Base-by-base conservation (phyloP, 352 stramenopile species). In the Globisporangium alternatum region DNA sequence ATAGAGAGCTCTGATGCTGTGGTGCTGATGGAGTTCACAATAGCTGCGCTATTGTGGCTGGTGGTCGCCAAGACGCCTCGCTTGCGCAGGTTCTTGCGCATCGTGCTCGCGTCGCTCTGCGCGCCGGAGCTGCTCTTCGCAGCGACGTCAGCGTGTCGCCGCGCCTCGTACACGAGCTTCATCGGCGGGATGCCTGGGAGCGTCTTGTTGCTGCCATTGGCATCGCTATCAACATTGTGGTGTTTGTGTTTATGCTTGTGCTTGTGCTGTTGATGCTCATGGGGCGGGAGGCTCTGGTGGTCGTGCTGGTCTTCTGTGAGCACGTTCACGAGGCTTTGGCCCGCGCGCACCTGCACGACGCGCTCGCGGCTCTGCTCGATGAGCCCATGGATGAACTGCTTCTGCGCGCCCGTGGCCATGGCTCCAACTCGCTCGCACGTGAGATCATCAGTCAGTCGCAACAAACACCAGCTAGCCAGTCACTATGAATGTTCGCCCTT, bases 281-380 rank as follows among this genome's bases (percentile, higher is more conserved):
- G 19, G 17, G 10, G 3, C 9, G 9, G 9, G 7, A n/a, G 17
- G 22, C 21, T 19, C 37, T 30, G 21, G 9, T 58, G 45, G 6
- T 44, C 17, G 6, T 57, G 47, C 5, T 44, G 45, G 19, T 53
- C 49, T 33, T 65, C 51, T 25, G 78, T 62, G 49, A 86, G 61
- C 21, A 86, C 75, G 21, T 73, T 61, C 7, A 70, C 39, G 9
- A 90, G 69, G 39, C 71, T 80, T 57, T 77, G 76, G 6, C 81
- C 81, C 0, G 81, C 77, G 2, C 79, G 78, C 51, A 86, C 78
- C 54, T 86, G 78, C 47, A 75, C 66, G 10, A 89, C 74, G 33
- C 81, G 77, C 44, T 88, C 76, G 45, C 69, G 69, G 28, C 81
- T 90, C 62, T 79, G 70, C 54, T 89, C 74, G n/a, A 90, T 68